Evolutionary conservation across 208 protist species (phyloP).

Genomic region (Leishmania aethiopica): DNA sequence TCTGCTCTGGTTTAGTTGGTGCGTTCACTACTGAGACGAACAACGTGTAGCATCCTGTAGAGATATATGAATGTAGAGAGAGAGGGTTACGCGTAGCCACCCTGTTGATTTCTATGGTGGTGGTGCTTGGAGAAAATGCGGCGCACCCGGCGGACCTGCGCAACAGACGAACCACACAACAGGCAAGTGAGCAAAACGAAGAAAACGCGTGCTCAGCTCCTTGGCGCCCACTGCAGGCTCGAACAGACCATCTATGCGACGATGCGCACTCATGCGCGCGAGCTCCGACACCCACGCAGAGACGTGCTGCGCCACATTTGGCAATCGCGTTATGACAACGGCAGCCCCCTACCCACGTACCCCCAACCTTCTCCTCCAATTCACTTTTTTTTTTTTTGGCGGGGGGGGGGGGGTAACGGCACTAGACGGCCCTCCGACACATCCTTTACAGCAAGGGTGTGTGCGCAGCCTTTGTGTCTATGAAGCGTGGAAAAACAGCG

Average conservation of each 20-base stretch:
- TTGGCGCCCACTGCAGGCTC: neutral
- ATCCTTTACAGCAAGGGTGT: neutral
- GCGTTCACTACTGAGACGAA: neutral
- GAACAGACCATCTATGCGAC: neutral
- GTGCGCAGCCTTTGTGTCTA: neutral
- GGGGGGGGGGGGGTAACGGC: neutral
- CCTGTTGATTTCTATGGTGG: neutral
- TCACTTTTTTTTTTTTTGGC: neutral
- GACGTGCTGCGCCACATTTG: neutral
- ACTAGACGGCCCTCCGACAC: neutral
- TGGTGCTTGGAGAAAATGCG: neutral
- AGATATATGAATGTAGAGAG: neutral
- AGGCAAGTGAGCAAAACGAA: too few species aligned
- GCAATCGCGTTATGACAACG: neutral
- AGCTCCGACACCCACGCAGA: neutral
- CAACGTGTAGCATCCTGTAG: neutral
- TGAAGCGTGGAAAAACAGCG: neutral
- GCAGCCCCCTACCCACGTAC: neutral
- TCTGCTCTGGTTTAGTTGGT: neutral
- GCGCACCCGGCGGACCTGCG: neutral
- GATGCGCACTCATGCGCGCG: neutral
- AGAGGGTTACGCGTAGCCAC: neutral
- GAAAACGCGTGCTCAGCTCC: too few species aligned
- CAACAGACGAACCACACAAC: neutral
- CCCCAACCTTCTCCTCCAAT: neutral